Conservation (phyloP, 1,284 basidiomycete species). For the Melampsora americana region DNA sequence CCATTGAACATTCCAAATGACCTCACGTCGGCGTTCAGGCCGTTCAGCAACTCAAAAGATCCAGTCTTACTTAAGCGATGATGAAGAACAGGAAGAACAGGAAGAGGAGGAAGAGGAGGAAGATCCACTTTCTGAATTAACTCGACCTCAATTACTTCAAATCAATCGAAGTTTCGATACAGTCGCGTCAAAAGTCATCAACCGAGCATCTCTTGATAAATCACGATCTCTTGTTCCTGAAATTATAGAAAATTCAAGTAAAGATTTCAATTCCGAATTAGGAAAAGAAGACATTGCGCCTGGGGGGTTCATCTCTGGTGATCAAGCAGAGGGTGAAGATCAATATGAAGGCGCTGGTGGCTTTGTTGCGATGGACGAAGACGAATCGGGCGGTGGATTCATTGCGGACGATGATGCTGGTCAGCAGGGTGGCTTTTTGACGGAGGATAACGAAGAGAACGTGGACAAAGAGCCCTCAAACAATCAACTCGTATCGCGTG, state of each 20-base stretch:
- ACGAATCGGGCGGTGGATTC: conserved; percentile 1
- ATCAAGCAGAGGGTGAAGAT: neutral
- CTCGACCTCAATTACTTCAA: conserved; percentile 36
- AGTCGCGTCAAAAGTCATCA: conserved; percentile 2
- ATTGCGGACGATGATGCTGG: conserved; percentile 1
- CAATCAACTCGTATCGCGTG: neutral
- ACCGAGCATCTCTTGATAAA: neutral
- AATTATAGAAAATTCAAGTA: neutral
- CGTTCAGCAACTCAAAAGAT: neutral
- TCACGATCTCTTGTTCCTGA: neutral
- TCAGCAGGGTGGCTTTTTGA: neutral
- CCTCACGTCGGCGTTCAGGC: neutral
- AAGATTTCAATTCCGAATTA: neutral
- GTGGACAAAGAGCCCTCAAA: neutral
- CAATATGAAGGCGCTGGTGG: conserved; percentile 4
- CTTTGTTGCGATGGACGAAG: neutral
- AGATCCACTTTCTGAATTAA: conserved; percentile 34
- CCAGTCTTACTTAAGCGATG: neutral
- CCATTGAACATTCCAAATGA: neutral
- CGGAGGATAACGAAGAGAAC: neutral
- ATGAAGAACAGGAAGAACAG: neutral
- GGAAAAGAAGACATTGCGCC: neutral
- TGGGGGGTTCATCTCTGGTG: neutral
- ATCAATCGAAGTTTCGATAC: conserved; percentile 31
- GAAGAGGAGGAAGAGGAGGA: conserved; percentile 13